Evolutionary conservation across 2,329 filamentous ascomycete species (phyloP).

Genomic region (Curvularia verruculosa): DNA sequence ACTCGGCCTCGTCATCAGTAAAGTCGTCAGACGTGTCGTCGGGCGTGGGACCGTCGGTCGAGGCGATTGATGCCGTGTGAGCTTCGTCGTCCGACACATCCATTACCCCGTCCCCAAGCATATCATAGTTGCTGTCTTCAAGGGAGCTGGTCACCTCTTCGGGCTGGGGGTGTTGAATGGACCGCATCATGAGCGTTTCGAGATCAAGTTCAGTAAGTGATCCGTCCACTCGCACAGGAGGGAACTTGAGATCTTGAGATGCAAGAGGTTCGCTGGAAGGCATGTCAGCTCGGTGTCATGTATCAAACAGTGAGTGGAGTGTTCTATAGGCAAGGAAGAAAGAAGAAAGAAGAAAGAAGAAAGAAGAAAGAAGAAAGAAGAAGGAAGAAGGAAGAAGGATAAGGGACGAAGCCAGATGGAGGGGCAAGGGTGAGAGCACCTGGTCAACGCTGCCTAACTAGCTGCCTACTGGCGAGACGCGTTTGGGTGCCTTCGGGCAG

Average conservation of each 20-base stretch:
- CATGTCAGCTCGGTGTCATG: constrained; percentile 40
- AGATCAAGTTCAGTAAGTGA: constrained; percentile 43
- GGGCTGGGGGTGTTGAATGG: constrained; percentile 30
- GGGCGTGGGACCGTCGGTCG: constrained; percentile 41
- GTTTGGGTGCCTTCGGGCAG: constrained; percentile 18
- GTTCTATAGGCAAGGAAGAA: constrained; percentile 15
- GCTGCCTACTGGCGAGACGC: constrained; percentile 26
- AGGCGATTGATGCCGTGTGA: constrained; percentile 47
- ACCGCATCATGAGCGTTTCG: constrained; percentile 46
- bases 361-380: constrained; percentile 17
- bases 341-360: no score
- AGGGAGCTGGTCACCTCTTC: constrained; percentile 40
- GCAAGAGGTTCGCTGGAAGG: constrained; percentile 31
- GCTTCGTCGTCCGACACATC: constrained; percentile 47
- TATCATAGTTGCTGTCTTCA: constrained; percentile 47
- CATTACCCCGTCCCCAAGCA: constrained; percentile 38
- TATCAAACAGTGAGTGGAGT: constrained; percentile 9
- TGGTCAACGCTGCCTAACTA: constrained; percentile 33
- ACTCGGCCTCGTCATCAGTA: constrained; percentile 41
- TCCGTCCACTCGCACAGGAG: constrained; percentile 39
- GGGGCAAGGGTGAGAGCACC: constrained; percentile 20
- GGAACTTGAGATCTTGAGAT: constrained; percentile 40
- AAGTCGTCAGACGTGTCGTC: constrained; percentile 42
- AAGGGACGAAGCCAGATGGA: constrained; percentile 1
- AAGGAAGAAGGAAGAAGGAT: constrained; percentile 13